Evolutionary conservation across 768 basidiomycete genomes (phyloP).

Genomic region (Mycena epipterygia): DNA sequence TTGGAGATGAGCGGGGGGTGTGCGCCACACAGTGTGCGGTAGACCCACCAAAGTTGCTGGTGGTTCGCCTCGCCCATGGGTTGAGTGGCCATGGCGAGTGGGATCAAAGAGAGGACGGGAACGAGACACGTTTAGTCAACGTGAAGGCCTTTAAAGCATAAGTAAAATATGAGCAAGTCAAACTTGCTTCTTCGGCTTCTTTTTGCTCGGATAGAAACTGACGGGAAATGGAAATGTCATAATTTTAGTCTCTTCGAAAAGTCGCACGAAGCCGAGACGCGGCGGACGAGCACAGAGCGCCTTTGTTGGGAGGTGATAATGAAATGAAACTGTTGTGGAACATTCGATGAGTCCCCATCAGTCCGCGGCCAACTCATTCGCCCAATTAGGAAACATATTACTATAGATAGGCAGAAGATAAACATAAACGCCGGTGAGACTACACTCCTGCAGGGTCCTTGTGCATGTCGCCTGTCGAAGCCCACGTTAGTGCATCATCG

Average conservation of each 20-base stretch:
- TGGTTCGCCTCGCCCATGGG: slow-evolving; percentile 71
- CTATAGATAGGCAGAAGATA: slow-evolving; percentile 12
- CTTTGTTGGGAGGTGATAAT: slow-evolving; percentile 28
- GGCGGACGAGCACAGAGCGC: slow-evolving; percentile 30
- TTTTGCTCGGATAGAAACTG: slow-evolving; percentile 64
- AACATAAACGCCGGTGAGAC: background rate
- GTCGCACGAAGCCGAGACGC: slow-evolving; percentile 55
- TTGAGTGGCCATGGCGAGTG: slow-evolving; percentile 63
- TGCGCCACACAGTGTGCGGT: background rate
- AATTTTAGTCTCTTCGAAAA: slow-evolving; percentile 55
- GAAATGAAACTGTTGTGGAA: slow-evolving; percentile 21
- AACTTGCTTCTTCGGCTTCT: slow-evolving; percentile 66
- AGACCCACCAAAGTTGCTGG: slow-evolving; percentile 71
- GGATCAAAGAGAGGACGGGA: slow-evolving; percentile 46
- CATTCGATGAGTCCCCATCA: background rate
- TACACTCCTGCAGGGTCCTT: slow-evolving; percentile 34
- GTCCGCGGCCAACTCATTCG: background rate
- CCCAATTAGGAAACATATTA: slow-evolving; percentile 29
- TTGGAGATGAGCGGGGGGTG: slow-evolving; percentile 31
- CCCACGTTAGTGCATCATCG: slow-evolving; percentile 15
- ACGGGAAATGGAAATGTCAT: slow-evolving; percentile 60
- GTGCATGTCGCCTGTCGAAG: slow-evolving; percentile 57
- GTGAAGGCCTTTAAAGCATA: slow-evolving; percentile 55
- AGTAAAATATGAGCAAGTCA: slow-evolving; percentile 39
- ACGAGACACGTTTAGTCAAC: slow-evolving; percentile 48